These are phyloP conservation scores for Carex arenaria DNA, from an alignment of 202 grass and related monocot genomes.

Conservation along the genomic window DNA sequence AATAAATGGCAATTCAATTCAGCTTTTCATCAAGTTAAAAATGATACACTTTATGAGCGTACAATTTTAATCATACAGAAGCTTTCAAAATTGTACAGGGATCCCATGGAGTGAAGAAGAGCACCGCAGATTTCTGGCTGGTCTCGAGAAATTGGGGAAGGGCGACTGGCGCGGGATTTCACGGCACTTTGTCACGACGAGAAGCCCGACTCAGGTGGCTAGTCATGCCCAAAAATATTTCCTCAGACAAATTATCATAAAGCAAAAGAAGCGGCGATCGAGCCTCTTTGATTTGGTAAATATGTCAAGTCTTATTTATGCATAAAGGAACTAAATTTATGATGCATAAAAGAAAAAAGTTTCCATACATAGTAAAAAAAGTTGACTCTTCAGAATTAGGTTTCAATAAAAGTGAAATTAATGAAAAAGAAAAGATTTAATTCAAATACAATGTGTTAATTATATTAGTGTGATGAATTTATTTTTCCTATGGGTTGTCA, in stretches of 20 bases:
- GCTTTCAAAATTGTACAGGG: conserved; percentile 14
- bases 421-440: no score
- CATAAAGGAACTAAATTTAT: neutral
- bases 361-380: no score
- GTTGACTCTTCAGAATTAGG: neutral
- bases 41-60: neutral
- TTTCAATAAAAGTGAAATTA: neutral
- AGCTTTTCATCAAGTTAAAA: neutral
- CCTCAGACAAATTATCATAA: conserved; percentile 55
- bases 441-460: no score
- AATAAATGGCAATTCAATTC: neutral
- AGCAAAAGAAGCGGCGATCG: conserved; percentile 53
- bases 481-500: no score
- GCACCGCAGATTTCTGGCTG: conserved; percentile 58
- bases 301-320: neutral
- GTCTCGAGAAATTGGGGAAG: conserved; percentile 70
- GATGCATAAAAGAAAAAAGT: no score
- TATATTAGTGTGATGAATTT: no score
- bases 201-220: conserved; percentile 70
- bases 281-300: conserved; percentile 78
- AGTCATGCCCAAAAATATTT: conserved; percentile 87
- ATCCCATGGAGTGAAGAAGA: conserved; percentile 81
- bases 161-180: conserved; percentile 93
- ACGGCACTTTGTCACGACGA: conserved; percentile 60
- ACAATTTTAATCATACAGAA: neutral